phyloP scores from a whole-genome alignment of 139 green algal genomes.

The Spirogloea muscicola region DNA sequence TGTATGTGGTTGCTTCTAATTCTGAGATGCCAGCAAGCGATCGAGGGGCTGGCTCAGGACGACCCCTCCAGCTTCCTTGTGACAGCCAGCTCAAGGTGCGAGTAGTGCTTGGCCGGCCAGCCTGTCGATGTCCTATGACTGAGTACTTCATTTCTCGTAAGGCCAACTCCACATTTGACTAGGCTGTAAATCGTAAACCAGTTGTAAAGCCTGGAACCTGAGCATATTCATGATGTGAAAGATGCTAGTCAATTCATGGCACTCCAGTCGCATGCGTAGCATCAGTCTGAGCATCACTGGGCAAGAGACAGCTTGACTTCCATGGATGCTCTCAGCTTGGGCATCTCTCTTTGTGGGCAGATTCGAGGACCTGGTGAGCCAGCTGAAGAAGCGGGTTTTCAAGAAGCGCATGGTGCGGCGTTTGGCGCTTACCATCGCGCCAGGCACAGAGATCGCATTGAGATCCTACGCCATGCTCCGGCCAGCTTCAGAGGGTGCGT shows the following conservation, averaged over 20 bases:
- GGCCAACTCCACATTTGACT: no score
- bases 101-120: no score
- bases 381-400: slow-evolving; percentile 31
- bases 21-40: background rate
- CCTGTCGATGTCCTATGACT: no score
- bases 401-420: slow-evolving; percentile 16
- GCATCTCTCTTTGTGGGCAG: background rate
- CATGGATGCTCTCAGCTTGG: background rate
- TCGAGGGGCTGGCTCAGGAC: slow-evolving; percentile 10
- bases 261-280: no score
- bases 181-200: no score
- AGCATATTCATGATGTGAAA: background rate
- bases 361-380: slow-evolving; percentile 20
- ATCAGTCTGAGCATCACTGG: background rate
- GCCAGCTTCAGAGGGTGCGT: background rate
- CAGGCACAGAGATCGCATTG: slow-evolving; percentile 18
- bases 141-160: no score
- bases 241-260: background rate
- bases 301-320: background rate
- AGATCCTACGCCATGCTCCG: slow-evolving; percentile 19
- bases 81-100: background rate
- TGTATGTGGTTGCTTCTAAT: background rate
- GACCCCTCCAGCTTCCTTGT: background rate
- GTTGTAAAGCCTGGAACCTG: no score
- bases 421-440: background rate